Base-by-base conservation (phyloP, 2,329 filamentous ascomycete species). In the Hypocreales sp. region DNA sequence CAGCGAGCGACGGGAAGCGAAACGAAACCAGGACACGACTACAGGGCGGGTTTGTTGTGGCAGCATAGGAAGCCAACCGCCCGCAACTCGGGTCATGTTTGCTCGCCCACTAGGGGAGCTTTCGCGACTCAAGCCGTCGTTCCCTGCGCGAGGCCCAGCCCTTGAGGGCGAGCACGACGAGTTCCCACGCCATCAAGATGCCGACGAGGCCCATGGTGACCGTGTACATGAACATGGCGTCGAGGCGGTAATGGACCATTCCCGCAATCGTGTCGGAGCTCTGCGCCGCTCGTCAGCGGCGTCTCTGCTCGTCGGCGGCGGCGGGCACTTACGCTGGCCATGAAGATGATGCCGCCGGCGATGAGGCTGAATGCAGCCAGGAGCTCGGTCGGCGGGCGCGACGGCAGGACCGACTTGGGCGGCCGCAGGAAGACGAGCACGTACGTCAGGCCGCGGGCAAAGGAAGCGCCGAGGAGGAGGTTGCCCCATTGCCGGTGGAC, bases 181-280 rank as follows among this genome's bases (percentile, higher is more conserved):
- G 67, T 29, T 79, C 67, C 74, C 81, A 93, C 0, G 84, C 75
- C 79, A 94, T 87, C 27, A 92, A 52, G 27, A 93, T 61, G 2
- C 76, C 78, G 2, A 83, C 80, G 6, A 92, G 48, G 3, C 86
- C 87, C 69, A 92, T 79, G 8, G 74, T 79, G 19, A 93, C 68
- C 0, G 83, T 93, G 53, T 93, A 92, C 34, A 83, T 71, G 51
- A 93, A 90, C 84, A 93, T 94, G 36, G 81, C 81, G 44, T 93
- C 80, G 11, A 93, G 58, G 4, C 74, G 54, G 45, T 86, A 77
- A 31, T 67, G 64, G 33, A 86, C 75, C 59, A 93, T 81, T n/a
- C 73, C 71, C 8, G 62, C 50, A 15, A 94, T 68, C 0, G 79
- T 79, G 44, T 92, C 83, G 30, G 70, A 68, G 35, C 79, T 79